Evolutionary conservation across 2,329 filamentous ascomycete species (phyloP).

Genomic region (Hypoxylon sp.): DNA sequence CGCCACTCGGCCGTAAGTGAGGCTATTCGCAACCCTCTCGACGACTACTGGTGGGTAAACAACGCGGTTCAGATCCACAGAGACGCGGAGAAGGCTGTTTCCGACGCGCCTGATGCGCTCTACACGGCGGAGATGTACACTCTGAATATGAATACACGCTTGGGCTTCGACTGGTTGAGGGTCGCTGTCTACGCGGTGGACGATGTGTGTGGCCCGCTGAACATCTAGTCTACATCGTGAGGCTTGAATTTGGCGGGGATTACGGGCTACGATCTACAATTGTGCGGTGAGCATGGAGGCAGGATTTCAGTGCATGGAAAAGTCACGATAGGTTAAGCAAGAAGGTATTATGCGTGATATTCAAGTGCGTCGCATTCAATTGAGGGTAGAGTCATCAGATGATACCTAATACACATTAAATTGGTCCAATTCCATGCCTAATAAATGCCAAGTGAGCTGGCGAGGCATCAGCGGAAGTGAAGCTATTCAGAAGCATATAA

Average conservation of each 20-base stretch:
- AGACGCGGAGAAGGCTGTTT: constrained; percentile 18
- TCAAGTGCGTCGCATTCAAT: not conserved
- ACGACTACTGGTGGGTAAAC: constrained; percentile 44
- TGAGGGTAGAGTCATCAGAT: not conserved
- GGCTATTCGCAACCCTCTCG: constrained; percentile 23
- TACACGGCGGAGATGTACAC: constrained; percentile 38
- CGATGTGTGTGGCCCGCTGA: constrained; percentile 47
- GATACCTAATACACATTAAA: not conserved
- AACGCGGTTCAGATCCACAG: constrained; percentile 35
- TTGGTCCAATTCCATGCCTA: not conserved
- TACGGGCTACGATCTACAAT: not conserved
- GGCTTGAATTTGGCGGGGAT: not conserved
- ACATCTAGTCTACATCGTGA: constrained; percentile 39
- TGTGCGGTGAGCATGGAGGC: not conserved
- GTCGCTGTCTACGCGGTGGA: constrained; percentile 43
- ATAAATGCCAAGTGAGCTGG: not conserved
- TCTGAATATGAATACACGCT: constrained; percentile 36
- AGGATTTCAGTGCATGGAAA: not conserved
- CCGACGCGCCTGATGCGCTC: constrained; percentile 14
- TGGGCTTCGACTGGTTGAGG: constrained; percentile 47
- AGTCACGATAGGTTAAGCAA: not conserved
- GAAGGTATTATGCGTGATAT: not conserved
- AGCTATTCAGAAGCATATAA: not conserved
- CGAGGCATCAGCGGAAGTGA: not conserved
- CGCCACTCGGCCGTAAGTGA: constrained; percentile 30